phyloP scores from a whole-genome alignment of 2,329 filamentous ascomycete genomes.

The Beauveria pseudobassiana region DNA sequence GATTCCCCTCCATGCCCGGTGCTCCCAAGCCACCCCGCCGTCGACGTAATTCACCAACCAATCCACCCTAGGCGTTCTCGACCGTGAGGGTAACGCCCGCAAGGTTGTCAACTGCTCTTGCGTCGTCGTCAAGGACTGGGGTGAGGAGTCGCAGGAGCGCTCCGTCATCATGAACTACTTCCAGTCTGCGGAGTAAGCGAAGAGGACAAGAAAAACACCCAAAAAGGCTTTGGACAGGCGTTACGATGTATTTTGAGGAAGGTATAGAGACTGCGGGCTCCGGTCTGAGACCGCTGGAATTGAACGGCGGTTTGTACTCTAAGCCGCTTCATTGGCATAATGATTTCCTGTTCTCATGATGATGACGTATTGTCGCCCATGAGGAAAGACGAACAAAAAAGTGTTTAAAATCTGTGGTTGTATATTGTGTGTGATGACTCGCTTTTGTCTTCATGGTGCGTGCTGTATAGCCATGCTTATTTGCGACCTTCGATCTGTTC shows the following conservation, averaged over 20 bases:
- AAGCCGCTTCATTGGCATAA: conserved; percentile 40
- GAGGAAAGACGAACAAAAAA: conserved; percentile 32
- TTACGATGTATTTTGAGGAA: conserved; percentile 24
- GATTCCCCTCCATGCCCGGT: neutral
- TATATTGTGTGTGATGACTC: conserved; percentile 6
- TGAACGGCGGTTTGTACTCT: conserved; percentile 35
- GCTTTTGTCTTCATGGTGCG: neutral
- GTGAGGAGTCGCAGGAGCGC: conserved; percentile 99
- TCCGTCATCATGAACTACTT: conserved; percentile 99
- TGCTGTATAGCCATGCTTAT: conserved; percentile 17
- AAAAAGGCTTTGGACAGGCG: conserved; percentile 18
- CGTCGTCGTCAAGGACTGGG: conserved; percentile 99
- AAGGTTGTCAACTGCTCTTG: conserved; percentile 99
- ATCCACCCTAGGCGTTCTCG: conserved; percentile 68
- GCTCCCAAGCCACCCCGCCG: neutral
- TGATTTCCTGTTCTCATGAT: conserved; percentile 26
- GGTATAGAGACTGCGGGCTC: conserved; percentile 31
- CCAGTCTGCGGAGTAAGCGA: conserved; percentile 72
- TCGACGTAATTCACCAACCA: conserved; percentile 16
- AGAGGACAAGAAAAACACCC: neutral
- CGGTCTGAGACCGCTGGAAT: conserved; percentile 24
- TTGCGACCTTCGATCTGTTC: conserved; percentile 31
- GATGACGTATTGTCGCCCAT: conserved; percentile 27
- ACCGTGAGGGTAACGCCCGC: conserved; percentile 98
- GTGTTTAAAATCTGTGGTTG: conserved; percentile 18